Conservation (phyloP, 371 early-diverging fungal genomes). For the Mucor indicus region DNA sequence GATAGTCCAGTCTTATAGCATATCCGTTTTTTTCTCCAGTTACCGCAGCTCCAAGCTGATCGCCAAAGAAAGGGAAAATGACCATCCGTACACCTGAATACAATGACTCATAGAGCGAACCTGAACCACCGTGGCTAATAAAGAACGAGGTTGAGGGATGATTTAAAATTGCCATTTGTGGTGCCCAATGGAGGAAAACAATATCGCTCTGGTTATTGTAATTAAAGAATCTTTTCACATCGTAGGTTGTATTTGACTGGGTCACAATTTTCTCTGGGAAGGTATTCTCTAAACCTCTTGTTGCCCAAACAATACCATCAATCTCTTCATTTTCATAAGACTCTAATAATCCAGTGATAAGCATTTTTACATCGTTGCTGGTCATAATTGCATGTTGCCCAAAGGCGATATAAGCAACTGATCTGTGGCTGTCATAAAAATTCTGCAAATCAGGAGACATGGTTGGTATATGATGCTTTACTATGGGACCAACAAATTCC, state of each 20-base stretch:
- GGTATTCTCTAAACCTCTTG: neutral
- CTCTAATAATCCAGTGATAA: conserved; percentile 20
- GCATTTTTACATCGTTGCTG: conserved; percentile 4
- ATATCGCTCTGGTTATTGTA: conserved; percentile 7
- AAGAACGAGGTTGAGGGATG: conserved; percentile 29
- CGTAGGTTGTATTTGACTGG: neutral
- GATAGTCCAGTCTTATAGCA: neutral
- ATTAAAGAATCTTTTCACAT: neutral
- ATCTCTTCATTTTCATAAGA: conserved; percentile 15
- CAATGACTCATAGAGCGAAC: conserved; percentile 29
- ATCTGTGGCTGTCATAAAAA: conserved; percentile 17
- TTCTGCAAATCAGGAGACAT: conserved; percentile 9
- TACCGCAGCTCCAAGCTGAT: conserved; percentile 23
- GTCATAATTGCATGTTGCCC: conserved; percentile 26
- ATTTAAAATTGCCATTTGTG: conserved; percentile 34
- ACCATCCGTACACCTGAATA: conserved; percentile 28
- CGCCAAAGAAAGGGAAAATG: conserved; percentile 39
- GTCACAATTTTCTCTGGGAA: conserved; percentile 15
- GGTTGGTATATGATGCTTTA: conserved; percentile 13
- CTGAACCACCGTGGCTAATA: conserved; percentile 38
- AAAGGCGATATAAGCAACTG: conserved; percentile 39
- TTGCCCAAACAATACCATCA: conserved; percentile 35
- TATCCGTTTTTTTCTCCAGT: conserved; percentile 5
- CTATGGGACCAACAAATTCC: conserved; percentile 32
- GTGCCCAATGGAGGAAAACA: conserved; percentile 27